Conservation (phyloP, 1,139 yeast species). For the Suhomyces ambrosiae region DNA sequence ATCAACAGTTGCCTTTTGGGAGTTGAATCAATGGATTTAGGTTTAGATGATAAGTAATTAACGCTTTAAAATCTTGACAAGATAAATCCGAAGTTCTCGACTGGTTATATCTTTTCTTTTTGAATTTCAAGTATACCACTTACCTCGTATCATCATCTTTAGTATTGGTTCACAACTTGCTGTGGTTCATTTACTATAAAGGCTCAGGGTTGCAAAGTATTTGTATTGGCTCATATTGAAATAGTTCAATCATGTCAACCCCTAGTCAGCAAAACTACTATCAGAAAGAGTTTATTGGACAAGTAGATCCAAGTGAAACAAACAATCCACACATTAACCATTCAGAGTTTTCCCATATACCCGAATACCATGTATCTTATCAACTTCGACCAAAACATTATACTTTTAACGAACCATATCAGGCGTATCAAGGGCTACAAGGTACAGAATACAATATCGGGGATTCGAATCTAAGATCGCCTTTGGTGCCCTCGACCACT, state of each 20-base stretch:
- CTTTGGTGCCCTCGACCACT: not conserved
- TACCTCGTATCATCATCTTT: too few species aligned
- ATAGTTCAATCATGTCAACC: too few species aligned
- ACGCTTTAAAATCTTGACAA: too few species aligned
- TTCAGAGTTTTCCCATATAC: not conserved
- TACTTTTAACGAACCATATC: not conserved
- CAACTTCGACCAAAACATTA: slow-evolving; percentile 4
- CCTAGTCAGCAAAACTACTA: slow-evolving; percentile 4
- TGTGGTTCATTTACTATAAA: too few species aligned
- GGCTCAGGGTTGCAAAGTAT: too few species aligned
- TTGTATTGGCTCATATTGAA: too few species aligned
- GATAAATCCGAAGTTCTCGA: too few species aligned
- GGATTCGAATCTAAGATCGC: not conserved
- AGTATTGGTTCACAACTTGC: not conserved
- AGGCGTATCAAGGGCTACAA: slow-evolving; percentile 1
- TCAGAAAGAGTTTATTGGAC: slow-evolving; percentile 1
- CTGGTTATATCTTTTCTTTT: too few species aligned
- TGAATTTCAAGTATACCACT: too few species aligned
- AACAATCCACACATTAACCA: slow-evolving; percentile 1
- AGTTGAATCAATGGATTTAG: too few species aligned
- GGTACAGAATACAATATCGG: not conserved
- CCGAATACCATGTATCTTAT: not conserved
- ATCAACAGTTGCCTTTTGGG: too few species aligned
- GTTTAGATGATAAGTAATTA: too few species aligned
- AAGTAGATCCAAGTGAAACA: slow-evolving; percentile 1